A percentile compares a stretch with the other conserved stretches of the same genome.
phyloP scores from a whole-genome alignment of 75 land plant species.

The Sequoiadendron giganteum region DNA sequence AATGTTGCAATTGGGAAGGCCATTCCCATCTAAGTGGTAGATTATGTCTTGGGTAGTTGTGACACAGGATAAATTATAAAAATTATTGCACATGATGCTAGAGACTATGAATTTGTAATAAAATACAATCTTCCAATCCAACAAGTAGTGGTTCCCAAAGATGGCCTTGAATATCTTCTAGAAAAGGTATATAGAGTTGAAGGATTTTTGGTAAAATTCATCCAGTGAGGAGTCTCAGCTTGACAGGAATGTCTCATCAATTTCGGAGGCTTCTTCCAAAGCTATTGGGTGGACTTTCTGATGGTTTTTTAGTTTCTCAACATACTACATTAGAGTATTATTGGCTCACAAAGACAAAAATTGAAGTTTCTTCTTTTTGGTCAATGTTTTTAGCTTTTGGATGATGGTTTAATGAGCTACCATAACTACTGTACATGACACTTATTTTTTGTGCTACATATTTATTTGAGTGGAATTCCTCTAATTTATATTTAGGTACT shows the following conservation, averaged over 20 bases:
- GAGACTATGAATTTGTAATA: slow-evolving; percentile 84
- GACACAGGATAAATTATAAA: slow-evolving; percentile 99
- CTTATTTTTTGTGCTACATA: not conserved
- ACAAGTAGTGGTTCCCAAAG: slow-evolving; percentile 51
- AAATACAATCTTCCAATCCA: slow-evolving; percentile 70
- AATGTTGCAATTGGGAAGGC: slow-evolving; percentile 78
- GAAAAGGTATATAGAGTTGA: slow-evolving; percentile 67
- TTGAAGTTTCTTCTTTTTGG: not conserved
- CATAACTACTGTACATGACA: not conserved
- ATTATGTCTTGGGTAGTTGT: slow-evolving; percentile 95
- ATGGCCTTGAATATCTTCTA: slow-evolving; percentile 20
- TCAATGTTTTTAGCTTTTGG: not conserved
- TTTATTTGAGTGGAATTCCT: not conserved
- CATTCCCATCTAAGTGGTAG: slow-evolving; percentile 95
- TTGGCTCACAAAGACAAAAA: not conserved
- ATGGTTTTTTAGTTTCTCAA: not conserved
- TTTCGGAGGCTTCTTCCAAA: slow-evolving; percentile 61
- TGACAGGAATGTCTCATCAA: slow-evolving; percentile 73
- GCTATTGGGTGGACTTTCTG: slow-evolving; percentile 51
- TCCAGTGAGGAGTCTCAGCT: slow-evolving; percentile 48
- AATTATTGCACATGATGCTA: slow-evolving; percentile 90
- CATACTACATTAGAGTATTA: not conserved
- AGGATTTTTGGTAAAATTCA: slow-evolving; percentile 65
- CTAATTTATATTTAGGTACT: not conserved
- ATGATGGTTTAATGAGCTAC: not conserved